phyloP scores from a whole-genome alignment of 352 stramenopile genomes.

The Phytophthora nicotianae region DNA sequence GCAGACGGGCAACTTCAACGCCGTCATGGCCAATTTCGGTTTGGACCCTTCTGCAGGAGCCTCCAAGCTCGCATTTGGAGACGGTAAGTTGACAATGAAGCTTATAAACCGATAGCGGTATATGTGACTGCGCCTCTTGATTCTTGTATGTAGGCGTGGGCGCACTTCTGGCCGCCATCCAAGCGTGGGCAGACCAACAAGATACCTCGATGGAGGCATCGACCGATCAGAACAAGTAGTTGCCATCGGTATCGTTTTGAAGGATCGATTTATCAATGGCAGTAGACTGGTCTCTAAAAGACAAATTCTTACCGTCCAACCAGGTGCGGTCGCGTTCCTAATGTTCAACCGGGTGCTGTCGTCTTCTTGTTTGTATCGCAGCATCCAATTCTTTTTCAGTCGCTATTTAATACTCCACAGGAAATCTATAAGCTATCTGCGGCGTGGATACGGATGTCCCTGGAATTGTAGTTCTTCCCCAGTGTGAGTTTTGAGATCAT shows the following conservation, averaged over 20 bases:
- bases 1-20: constrained; percentile 91
- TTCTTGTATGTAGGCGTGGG: constrained; percentile 54
- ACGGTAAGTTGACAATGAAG: constrained; percentile 53
- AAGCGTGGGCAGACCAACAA: constrained; percentile 77
- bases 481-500: constrained; percentile 51
- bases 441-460: constrained; percentile 49
- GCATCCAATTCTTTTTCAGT: too few relatives aligned
- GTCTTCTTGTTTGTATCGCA: background rate
- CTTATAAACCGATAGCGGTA: background rate
- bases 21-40: constrained; percentile 91
- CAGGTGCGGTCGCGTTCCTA: too few relatives aligned
- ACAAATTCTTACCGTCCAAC: too few relatives aligned
- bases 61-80: constrained; percentile 80
- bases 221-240: constrained; percentile 29
- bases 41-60: constrained; percentile 81
- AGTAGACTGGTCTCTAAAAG: background rate
- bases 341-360: too few relatives aligned
- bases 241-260: background rate
- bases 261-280: background rate
- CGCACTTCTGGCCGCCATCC: constrained; percentile 76
- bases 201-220: constrained; percentile 44
- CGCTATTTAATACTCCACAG: background rate
- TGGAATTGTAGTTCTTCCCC: constrained; percentile 75
- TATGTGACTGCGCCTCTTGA: constrained; percentile 11
- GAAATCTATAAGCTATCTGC: constrained; percentile 4